phyloP scores from a whole-genome alignment of 192 early-diverging fungal species.

The Oehlia diaphana region DNA sequence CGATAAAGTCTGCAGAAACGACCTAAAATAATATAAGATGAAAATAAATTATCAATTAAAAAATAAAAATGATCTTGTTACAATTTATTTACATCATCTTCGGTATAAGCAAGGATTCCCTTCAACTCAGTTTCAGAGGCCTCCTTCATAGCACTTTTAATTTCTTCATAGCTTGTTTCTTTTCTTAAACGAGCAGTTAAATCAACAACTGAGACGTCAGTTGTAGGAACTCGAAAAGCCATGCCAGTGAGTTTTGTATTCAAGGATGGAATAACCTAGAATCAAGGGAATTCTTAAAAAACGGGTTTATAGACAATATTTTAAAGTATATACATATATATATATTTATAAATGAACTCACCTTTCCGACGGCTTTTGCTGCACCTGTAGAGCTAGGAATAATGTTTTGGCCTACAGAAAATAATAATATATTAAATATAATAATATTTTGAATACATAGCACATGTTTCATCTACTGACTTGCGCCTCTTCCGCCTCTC shows the following conservation, averaged over 20 bases:
- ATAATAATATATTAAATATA: not conserved
- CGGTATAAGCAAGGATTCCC: slow-evolving; percentile 91
- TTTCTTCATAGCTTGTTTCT: slow-evolving; percentile 86
- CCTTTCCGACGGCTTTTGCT: slow-evolving; percentile 98
- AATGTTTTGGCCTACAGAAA: slow-evolving; percentile 78
- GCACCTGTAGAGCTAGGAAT: slow-evolving; percentile 98
- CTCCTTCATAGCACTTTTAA: slow-evolving; percentile 85
- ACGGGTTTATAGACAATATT: not conserved
- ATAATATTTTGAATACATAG: not conserved
- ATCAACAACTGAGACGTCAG: slow-evolving; percentile 97
- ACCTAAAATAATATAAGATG: slow-evolving; percentile 38
- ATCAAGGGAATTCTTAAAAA: no score
- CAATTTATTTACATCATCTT: slow-evolving; percentile 63
- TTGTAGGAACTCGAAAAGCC: slow-evolving; percentile 94
- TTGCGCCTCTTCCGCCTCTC: slow-evolving; percentile 95
- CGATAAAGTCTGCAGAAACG: slow-evolving; percentile 94
- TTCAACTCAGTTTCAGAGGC: slow-evolving; percentile 75
- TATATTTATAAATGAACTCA: not conserved
- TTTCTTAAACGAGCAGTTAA: slow-evolving; percentile 90
- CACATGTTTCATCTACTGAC: slow-evolving; percentile 23
- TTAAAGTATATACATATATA: not conserved
- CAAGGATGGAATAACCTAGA: slow-evolving; percentile 78
- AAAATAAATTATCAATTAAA: not conserved
- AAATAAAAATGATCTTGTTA: not conserved
- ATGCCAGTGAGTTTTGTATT: slow-evolving; percentile 98